These are phyloP conservation scores for Furcasterigmium sp. DNA, from an alignment of 2,329 filamentous ascomycete genomes.

Conservation along the genomic window DNA sequence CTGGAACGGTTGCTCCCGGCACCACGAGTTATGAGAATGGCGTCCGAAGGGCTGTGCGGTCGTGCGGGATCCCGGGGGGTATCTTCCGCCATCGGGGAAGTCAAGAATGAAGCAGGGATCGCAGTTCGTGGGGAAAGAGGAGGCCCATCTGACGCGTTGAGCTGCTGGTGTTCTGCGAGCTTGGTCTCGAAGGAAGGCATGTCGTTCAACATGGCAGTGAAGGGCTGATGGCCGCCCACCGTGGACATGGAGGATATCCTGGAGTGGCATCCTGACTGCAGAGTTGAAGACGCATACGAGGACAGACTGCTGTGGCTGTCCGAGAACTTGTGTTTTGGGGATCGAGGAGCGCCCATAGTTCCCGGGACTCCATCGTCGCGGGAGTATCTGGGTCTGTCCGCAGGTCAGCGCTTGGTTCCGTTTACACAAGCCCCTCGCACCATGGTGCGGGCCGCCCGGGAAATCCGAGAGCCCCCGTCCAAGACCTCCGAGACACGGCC, in stretches of 20 bases:
- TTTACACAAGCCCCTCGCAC: neutral
- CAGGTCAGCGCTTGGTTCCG: conserved; percentile 9
- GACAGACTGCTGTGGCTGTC: conserved; percentile 49
- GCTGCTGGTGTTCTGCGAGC: conserved; percentile 16
- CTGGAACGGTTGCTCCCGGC: conserved; percentile 13
- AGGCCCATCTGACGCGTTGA: conserved; percentile 9
- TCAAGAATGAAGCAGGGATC: neutral
- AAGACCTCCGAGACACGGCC: conserved; percentile 1
- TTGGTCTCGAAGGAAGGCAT: conserved; percentile 31
- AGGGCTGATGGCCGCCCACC: conserved; percentile 31
- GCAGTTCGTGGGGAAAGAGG: conserved; percentile 17
- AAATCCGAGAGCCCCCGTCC: too few species aligned
- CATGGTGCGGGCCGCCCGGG: too few species aligned
- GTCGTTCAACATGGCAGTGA: conserved; percentile 28
- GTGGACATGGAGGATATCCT: conserved; percentile 50
- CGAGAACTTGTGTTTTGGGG: conserved; percentile 36
- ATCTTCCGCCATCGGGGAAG: conserved; percentile 6
- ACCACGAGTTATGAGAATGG: conserved; percentile 15
- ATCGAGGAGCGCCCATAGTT: conserved; percentile 12
- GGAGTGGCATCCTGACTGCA: conserved; percentile 40
- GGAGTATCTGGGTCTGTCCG: conserved; percentile 12
- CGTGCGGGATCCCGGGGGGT: conserved; percentile 8
- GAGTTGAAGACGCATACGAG: conserved; percentile 39
- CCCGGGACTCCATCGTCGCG: conserved; percentile 11
- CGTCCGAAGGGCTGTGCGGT: conserved; percentile 17